Percentiles rank a stretch among this genome's conserved stretches.
phyloP scores from a whole-genome alignment of 2,329 filamentous ascomycete species.

The Fusarium fujikuroi region DNA sequence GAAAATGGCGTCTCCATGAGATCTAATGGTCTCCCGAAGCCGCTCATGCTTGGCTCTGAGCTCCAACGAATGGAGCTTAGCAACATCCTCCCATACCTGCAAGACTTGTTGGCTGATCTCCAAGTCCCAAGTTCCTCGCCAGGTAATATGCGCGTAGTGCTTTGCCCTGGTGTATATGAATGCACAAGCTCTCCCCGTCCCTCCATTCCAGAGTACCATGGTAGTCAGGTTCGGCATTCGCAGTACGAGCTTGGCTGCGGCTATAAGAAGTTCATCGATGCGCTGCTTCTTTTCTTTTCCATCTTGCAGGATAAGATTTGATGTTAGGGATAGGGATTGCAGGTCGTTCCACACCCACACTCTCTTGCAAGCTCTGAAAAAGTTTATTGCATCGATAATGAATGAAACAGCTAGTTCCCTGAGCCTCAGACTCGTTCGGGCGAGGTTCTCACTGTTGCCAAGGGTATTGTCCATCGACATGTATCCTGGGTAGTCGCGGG shows the following conservation, averaged over 20 bases:
- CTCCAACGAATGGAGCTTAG: not conserved
- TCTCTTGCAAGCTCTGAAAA: no score
- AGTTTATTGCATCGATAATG: not conserved
- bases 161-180: not conserved
- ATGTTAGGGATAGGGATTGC: not conserved
- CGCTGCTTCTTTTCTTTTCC: no score
- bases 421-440: no score
- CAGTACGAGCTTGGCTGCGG: not conserved
- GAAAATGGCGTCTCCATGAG: conserved; percentile 21
- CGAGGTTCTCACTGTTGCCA: no score
- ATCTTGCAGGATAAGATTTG: no score
- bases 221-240: conserved; percentile 1
- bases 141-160: not conserved
- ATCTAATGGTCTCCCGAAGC: not conserved
- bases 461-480: no score
- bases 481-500: no score
- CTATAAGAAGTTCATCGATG: not conserved
- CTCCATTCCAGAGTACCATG: conserved; percentile 2
- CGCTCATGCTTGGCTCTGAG: not conserved
- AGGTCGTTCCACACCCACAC: no score
- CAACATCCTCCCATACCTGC: not conserved
- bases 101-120: not conserved
- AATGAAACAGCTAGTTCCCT: not conserved
- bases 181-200: not conserved
- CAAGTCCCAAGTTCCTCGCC: conserved; percentile 6